Evolutionary conservation across 192 early-diverging fungal genomes (phyloP).

Genomic region (Coemansia sp.): DNA sequence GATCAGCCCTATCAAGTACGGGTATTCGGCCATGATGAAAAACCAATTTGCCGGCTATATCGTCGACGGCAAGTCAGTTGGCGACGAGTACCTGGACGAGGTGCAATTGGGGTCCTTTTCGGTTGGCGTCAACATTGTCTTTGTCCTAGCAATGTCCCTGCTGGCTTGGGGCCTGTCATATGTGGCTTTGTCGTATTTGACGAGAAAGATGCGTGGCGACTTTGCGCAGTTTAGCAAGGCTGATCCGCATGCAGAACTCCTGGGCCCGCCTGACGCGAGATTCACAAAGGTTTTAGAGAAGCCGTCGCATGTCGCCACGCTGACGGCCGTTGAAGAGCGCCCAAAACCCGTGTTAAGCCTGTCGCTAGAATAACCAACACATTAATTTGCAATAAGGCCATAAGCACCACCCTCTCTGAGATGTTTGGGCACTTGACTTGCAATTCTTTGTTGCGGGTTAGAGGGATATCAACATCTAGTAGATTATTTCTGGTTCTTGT

Average conservation of each 20-base stretch:
- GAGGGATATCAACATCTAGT: no score
- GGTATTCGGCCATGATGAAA: conserved; percentile 50
- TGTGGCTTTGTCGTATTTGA: conserved; percentile 28
- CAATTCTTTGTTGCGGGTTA: neutral
- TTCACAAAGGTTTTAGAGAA: conserved; percentile 10
- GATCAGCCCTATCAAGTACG: conserved; percentile 59
- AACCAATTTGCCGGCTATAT: conserved; percentile 52
- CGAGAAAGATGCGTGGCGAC: conserved; percentile 1
- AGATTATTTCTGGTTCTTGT: no score
- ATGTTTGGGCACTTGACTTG: neutral
- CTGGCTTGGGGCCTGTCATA: conserved; percentile 25
- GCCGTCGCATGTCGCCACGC: neutral
- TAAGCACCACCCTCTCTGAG: neutral
- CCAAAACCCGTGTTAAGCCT: neutral
- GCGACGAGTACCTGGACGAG: conserved; percentile 27
- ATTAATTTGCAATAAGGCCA: no score
- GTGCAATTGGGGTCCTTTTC: conserved; percentile 41
- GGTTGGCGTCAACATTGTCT: conserved; percentile 36
- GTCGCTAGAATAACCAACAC: neutral
- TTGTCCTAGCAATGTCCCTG: conserved; percentile 22
- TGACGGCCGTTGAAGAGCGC: neutral
- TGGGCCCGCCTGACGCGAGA: conserved; percentile 28
- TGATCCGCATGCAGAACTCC: conserved; percentile 8
- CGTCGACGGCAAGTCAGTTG: conserved; percentile 32
- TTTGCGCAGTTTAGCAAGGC: neutral